Evolutionary conservation across 768 basidiomycete species (phyloP), one percentile per base, ranked within the genome.

Genomic region (Suillus ampliporus): DNA sequence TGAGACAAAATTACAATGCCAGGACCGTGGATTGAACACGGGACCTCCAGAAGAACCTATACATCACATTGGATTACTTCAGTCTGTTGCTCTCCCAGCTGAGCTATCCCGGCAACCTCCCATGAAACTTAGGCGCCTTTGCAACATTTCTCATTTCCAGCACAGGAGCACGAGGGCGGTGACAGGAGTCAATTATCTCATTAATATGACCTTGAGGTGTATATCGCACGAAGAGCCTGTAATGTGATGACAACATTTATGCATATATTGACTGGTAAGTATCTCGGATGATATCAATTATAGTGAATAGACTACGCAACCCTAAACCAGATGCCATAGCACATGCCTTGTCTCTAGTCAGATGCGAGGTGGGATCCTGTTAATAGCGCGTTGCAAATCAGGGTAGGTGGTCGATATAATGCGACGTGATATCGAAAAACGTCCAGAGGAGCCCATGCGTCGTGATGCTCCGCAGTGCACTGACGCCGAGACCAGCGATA

Each of bases 381-480:
- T 15, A 41, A 9, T 38, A 61, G 35, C 14, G 50, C 21, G 38
- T 41, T 54, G 52, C 54, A 56, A 52, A 28, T 75, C 60, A 77
- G 44, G 85, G 84, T 58, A 88, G 76, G 62, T 76, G 72, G 70
- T 94, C 91, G 70, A 94, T 92, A 74, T 89, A 91, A 68, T 84
- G 78, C 44, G 89, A 84, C 35, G 86, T 87, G 67, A 89, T 78
- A 79, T 97, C 95, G 74, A 95, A 95, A 64, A 97, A 82, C 9
- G 95, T 97, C 95, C 95, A 97, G 57, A 96, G 80, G 43, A 97
- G 80, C 23, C 96, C 96, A 67, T 97, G 96, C 8, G 95, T 97
- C 37, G 95, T 92, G 70, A 97, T 90, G 68, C 92, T 95, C 58
- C 97, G 87, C 57, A 93, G 75, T 44, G 96, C 96, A 65, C 94